Base-by-base conservation (phyloP, 768 basidiomycete species). In the Gautieria morchelliformis region DNA sequence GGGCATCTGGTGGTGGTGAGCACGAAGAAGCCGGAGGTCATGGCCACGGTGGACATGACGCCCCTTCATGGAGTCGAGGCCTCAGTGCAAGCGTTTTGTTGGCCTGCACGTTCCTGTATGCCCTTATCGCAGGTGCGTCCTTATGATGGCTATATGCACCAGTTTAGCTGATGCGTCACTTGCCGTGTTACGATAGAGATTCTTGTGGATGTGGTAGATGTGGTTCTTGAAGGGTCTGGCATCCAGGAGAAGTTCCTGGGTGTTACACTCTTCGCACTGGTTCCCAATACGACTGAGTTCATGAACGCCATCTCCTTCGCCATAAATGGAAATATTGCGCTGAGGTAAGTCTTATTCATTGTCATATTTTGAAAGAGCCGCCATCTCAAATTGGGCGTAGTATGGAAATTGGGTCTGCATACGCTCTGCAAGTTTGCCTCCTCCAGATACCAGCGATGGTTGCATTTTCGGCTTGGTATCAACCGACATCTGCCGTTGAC, bases 281-380 rank as follows among this genome's bases (percentile, higher is more conserved):
- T 98, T 0, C 96, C 96, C 4, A 99, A 99, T 67, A 96, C 94
- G 4, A 98, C 96, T 2, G 96, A 99, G 71, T 98, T 99, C 70
- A 96, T 96, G 93, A 98, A 97, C 67, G 96, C 96, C 51, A 93
- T 98, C 60, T 95, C 93, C 3, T 99, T 99, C 67, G 94, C 96
- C 27, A 71, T 99, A 60, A 90, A 96, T 66, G 95, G 87, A 6
- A 98, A 98, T 68, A 99, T 99, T 61, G 92, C 96, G 2, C 72
- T 99, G 24, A 93, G 52, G 39, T 56, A 39, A 5, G 45, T 37
- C n/a, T 35, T 51, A 27, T 30, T 24, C 9, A 30, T 15, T 11
- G n/a, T 47, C 11, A 54, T 37, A 24, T 20, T 45, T 15, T 2
- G 48, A 3, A 11, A 12, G 10, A 27, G 2, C 6, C 42, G 7